These are phyloP conservation scores for Yarrowia galli DNA, from an alignment of 1,139 yeast genomes.

Conservation along the genomic window DNA sequence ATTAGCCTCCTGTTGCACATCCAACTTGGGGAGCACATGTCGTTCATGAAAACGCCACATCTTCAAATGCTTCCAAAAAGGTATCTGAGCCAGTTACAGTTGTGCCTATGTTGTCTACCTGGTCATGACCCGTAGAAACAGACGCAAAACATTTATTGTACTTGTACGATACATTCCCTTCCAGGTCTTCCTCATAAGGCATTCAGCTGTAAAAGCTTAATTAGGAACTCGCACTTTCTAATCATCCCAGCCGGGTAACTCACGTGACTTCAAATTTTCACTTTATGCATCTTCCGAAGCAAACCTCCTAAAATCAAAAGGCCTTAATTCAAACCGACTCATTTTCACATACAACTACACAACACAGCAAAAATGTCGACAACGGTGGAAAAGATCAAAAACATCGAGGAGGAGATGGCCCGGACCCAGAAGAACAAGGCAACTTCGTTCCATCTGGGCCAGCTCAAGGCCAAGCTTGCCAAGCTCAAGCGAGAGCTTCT, in stretches of 20 bases:
- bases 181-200: too few species aligned
- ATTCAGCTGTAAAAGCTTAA: too few species aligned
- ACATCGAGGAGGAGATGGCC: constrained; percentile 93
- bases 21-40: too few species aligned
- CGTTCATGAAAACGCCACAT: too few species aligned
- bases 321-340: background rate
- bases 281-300: constrained; percentile 34
- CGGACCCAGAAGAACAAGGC: constrained; percentile 95
- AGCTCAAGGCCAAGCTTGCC: constrained; percentile 93
- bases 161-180: too few species aligned
- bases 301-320: background rate
- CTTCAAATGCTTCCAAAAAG: too few species aligned
- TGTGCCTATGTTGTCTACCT: too few species aligned
- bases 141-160: too few species aligned
- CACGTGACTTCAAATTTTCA: constrained; percentile 36
- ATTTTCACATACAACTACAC: background rate
- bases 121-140: too few species aligned
- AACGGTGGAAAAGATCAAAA: constrained; percentile 71
- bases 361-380: constrained; percentile 61
- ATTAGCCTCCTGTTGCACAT: too few species aligned
- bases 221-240: background rate
- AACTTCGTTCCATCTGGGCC: constrained; percentile 95
- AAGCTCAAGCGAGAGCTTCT: constrained; percentile 90
- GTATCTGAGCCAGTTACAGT: too few species aligned
- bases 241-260: background rate